Evolutionary conservation across 495 filamentous ascomycete genomes (phyloP), one percentile per base, ranked within the genome.

Genomic region (Aspergillus carlsbadensis): DNA sequence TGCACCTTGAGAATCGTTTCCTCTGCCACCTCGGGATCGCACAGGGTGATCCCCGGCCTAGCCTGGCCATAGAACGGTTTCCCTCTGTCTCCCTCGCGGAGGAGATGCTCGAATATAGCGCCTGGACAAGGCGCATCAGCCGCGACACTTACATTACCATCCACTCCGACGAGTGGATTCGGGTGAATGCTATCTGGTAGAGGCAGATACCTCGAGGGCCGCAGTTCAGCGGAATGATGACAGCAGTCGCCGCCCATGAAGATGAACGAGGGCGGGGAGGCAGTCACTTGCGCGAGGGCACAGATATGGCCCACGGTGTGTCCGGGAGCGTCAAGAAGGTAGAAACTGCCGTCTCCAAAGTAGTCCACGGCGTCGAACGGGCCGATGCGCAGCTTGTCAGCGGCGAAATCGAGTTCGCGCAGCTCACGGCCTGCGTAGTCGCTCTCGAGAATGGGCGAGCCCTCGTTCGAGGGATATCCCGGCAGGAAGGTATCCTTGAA

Each of bases 351-450:
- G 40, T 79, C 78, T 0, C 54, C 62, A 51, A 76, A 68, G 62
- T 71, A 85, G 61, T 89, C 85, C n/a, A 80, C 57, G 0, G 83
- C 86, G 1, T 31, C n/a, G 13, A 68, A 66, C 10, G 34, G 42
- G 63, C 77, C 72, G 62, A 71, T n/a, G 68, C 55, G 34, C n/a
- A 61, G 24, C 37, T 41, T 40, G 44, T 59, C 44, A 15, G 56
- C 49, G 47, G 65, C 66, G 57, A 81, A 84, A 59, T 85, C 80
- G 24, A 80, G 65, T 10, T 81, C 82, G 14, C 54, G 47, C 5
- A 52, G 15, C 22, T 20, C 41, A 2, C 47, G 37, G 2, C 40
- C 18, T 33, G 63, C 60, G 48, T 76, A 78, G 55, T 80, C 74
- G 17, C 57, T 62, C 42, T 84, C 79, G 7, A 75, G 64, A 21